These are phyloP conservation scores for Neurospora pannonica DNA, from an alignment of 495 filamentous ascomycete species.

Conservation along the genomic window DNA sequence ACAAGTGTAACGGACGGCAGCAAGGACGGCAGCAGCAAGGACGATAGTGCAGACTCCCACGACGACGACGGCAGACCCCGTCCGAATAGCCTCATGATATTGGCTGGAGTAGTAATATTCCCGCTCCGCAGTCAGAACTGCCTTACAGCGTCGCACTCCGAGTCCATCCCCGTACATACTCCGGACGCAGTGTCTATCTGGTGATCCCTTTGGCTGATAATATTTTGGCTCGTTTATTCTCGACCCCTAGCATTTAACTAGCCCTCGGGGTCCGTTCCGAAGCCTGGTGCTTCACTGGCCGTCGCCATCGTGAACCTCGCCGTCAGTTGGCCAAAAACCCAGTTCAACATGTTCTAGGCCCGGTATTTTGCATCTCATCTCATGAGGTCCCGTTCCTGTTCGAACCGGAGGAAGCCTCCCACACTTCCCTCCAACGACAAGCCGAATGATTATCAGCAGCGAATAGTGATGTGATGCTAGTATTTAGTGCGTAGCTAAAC, in stretches of 20 bases:
- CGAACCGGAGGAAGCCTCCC: neutral
- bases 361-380: neutral
- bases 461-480: neutral
- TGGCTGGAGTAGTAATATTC: neutral
- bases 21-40: neutral
- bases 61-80: neutral
- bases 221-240: neutral
- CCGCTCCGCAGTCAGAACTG: neutral
- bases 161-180: neutral
- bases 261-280: neutral
- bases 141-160: neutral
- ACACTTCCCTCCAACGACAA: neutral
- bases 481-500: neutral
- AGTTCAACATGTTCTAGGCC: neutral
- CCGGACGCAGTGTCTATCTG: neutral
- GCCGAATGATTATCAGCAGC: neutral
- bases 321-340: neutral
- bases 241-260: neutral
- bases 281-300: neutral
- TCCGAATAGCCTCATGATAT: neutral
- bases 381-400: neutral
- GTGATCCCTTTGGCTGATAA: neutral
- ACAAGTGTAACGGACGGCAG: neutral
- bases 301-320: neutral
- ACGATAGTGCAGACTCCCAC: too few relatives aligned